Percentiles rank a stretch among this genome's conserved stretches.
phyloP scores from a whole-genome alignment of 352 stramenopile genomes.

The Thalassiosira ordinaria region DNA sequence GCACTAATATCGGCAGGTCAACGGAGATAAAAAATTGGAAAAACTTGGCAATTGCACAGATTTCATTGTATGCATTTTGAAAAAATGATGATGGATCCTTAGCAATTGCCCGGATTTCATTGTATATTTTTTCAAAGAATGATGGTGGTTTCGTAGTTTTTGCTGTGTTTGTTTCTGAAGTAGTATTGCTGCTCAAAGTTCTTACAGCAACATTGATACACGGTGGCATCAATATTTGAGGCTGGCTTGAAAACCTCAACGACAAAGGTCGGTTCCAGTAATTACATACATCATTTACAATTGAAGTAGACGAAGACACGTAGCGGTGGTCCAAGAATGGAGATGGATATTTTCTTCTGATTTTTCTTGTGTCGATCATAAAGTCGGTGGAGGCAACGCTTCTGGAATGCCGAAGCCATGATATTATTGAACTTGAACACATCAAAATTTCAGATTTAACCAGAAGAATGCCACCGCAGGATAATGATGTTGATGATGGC shows the following conservation, averaged over 20 bases:
- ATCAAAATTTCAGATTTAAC: too few species aligned
- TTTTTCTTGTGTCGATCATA: not conserved
- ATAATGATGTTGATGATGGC: too few species aligned
- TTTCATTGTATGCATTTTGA: slow-evolving; percentile 19
- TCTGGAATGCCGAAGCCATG: not conserved
- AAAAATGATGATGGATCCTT: too few species aligned
- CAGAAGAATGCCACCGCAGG: too few species aligned
- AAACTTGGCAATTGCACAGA: slow-evolving; percentile 17
- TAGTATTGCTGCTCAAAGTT: slow-evolving; percentile 17
- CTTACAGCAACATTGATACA: slow-evolving; percentile 2
- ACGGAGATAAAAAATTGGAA: slow-evolving; percentile 18
- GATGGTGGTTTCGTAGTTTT: not conserved
- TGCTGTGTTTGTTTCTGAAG: slow-evolving; percentile 18
- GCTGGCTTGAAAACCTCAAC: not conserved
- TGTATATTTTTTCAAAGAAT: too few species aligned
- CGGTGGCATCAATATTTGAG: not conserved
- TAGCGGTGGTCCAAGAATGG: not conserved
- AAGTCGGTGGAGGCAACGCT: not conserved
- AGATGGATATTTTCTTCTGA: not conserved
- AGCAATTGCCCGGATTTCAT: too few species aligned
- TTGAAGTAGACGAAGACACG: not conserved
- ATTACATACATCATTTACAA: not conserved
- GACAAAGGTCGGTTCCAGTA: slow-evolving; percentile 1
- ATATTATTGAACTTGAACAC: too few species aligned
- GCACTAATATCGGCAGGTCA: slow-evolving; percentile 24